phyloP scores from a whole-genome alignment of 23 red algal species.

The Porphyridium purpureum region DNA sequence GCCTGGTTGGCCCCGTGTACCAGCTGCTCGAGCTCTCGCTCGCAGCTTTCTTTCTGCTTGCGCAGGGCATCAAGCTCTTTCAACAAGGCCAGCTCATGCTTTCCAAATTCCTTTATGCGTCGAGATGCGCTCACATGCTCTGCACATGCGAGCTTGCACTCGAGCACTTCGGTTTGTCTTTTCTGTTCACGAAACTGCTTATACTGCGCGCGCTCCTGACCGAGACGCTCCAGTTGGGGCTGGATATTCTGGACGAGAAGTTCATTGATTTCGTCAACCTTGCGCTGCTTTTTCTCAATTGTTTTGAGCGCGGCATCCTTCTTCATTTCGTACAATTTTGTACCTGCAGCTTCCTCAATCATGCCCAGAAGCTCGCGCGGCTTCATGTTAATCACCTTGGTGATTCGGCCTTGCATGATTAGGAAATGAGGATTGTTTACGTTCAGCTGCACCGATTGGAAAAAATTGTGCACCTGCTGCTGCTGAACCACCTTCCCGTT shows the following conservation, averaged over 20 bases:
- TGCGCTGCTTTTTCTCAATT: slow-evolving; percentile 91
- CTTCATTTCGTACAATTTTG: slow-evolving; percentile 97
- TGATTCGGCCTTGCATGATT: slow-evolving; percentile 99
- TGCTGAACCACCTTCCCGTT: slow-evolving; percentile 93
- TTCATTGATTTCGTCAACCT: slow-evolving; percentile 92
- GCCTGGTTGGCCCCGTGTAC: too few relatives aligned
- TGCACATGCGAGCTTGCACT: too few relatives aligned
- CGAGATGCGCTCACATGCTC: too few relatives aligned
- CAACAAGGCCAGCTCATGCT: too few relatives aligned
- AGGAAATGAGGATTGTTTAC: slow-evolving; percentile 99
- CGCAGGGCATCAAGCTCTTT: too few relatives aligned
- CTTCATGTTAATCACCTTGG: slow-evolving; percentile 99
- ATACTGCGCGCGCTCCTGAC: slow-evolving; percentile 67
- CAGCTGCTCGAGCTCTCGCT: too few relatives aligned
- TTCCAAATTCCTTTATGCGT: too few relatives aligned
- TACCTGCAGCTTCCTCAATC: slow-evolving; percentile 97
- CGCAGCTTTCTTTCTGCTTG: too few relatives aligned
- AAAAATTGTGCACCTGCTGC: slow-evolving; percentile 67
- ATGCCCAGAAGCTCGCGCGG: slow-evolving; percentile 69
- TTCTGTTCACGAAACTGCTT: slow-evolving; percentile 66
- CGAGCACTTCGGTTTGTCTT: slow-evolving; percentile 49
- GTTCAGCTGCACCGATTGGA: slow-evolving; percentile 95
- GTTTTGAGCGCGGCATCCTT: slow-evolving; percentile 70
- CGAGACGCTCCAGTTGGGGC: slow-evolving; percentile 56
- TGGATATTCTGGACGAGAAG: slow-evolving; percentile 73